A percentile compares a stretch with the other conserved stretches of the same genome.
Evolutionary conservation across 306 rosid species (phyloP).

Genomic region (Delonix regia): DNA sequence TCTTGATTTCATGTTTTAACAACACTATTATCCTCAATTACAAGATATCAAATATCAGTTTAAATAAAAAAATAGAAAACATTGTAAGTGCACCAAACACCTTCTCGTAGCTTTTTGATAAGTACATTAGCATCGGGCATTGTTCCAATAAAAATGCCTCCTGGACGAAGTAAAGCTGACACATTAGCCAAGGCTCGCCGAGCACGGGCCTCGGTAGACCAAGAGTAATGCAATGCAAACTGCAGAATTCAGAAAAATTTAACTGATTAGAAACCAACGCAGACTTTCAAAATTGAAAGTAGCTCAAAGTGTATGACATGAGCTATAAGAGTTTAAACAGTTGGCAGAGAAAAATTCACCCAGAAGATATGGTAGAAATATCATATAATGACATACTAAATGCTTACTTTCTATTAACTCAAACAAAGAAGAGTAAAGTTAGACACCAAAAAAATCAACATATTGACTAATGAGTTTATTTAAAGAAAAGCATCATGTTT

Average conservation of each 20-base stretch:
- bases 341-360: background rate
- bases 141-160: slow-evolving; percentile 93
- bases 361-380: slow-evolving; percentile 9
- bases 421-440: background rate
- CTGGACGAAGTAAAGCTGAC: slow-evolving; percentile 96
- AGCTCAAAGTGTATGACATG: background rate
- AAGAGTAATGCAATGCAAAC: slow-evolving; percentile 35
- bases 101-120: slow-evolving; percentile 89
- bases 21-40: background rate
- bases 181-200: slow-evolving; percentile 89
- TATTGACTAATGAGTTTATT: background rate
- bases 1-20: background rate
- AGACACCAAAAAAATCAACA: background rate
- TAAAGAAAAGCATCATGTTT: background rate
- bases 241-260: background rate
- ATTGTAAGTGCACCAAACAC: slow-evolving; percentile 41
- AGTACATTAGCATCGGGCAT: slow-evolving; percentile 99
- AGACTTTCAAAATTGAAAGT: background rate
- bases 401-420: background rate
- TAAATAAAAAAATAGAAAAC: background rate
- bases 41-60: background rate
- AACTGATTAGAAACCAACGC: background rate
- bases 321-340: background rate
- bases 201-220: slow-evolving; percentile 99
- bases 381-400: background rate